A percentile compares a stretch with the other conserved stretches of the same genome.
Conservation (phyloP, 805 yeast genomes). For the Sungouiella blattae region DNA sequence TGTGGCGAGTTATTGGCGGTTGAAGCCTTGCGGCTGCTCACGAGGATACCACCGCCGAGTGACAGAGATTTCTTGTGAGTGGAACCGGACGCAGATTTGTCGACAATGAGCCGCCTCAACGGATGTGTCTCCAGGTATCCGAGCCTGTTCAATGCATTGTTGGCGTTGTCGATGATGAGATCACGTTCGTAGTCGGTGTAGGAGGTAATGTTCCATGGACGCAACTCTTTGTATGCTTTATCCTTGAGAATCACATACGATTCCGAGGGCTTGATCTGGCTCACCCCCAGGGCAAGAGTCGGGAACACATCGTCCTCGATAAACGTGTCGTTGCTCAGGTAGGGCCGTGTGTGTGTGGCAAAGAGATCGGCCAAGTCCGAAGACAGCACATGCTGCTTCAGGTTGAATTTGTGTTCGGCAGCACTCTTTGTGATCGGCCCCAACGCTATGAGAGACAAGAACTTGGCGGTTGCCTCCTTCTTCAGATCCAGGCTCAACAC, state of each 20-base stretch:
- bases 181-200: slow-evolving; percentile 30
- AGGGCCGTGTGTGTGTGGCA: slow-evolving; percentile 26
- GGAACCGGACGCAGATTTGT: slow-evolving; percentile 4
- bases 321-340: slow-evolving; percentile 28
- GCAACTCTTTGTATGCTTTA: slow-evolving; percentile 37
- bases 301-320: slow-evolving; percentile 26
- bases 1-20: slow-evolving; percentile 5
- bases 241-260: slow-evolving; percentile 30
- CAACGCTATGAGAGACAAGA: slow-evolving; percentile 14
- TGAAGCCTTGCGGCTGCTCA: slow-evolving; percentile 14
- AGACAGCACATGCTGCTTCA: slow-evolving; percentile 5
- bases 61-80: slow-evolving; percentile 15
- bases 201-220: slow-evolving; percentile 35
- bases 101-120: slow-evolving; percentile 30
- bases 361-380: slow-evolving; percentile 18
- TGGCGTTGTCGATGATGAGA: slow-evolving; percentile 29
- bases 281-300: slow-evolving; percentile 9
- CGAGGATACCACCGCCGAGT: slow-evolving; percentile 26
- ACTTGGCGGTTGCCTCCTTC: slow-evolving; percentile 7
- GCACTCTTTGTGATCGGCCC: slow-evolving; percentile 15
- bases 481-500: slow-evolving; percentile 7
- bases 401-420: slow-evolving; percentile 6
- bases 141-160: slow-evolving; percentile 37
- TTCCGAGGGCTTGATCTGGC: slow-evolving; percentile 5
- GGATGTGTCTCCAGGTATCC: slow-evolving; percentile 45